Percentiles rank a stretch among this genome's conserved stretches.
Evolutionary conservation across 1,284 basidiomycete species (phyloP).

Genomic region (Filobasidium uniguttulatum): DNA sequence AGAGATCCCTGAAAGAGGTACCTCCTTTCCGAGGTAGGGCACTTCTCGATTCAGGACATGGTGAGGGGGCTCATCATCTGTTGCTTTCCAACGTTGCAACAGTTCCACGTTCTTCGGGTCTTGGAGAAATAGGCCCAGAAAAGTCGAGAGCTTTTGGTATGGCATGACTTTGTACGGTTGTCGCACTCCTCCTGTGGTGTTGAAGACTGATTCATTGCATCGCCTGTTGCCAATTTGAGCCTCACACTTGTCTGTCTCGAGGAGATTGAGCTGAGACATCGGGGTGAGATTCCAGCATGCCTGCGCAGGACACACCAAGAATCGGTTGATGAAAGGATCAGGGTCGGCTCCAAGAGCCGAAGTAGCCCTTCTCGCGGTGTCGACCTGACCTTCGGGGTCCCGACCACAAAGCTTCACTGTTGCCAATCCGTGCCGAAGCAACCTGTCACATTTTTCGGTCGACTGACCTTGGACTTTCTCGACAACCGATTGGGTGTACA

Average conservation of each 20-base stretch:
- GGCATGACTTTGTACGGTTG: background rate
- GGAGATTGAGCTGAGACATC: background rate
- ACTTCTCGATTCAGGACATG: background rate
- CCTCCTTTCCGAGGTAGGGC: background rate
- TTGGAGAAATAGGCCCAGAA: background rate
- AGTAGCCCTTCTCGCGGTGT: background rate
- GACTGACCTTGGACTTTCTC: background rate
- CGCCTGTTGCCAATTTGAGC: background rate
- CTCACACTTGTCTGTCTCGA: background rate
- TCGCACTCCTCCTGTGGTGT: background rate
- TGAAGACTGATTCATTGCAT: background rate
- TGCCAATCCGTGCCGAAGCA: background rate
- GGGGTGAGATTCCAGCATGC: conserved; percentile 3
- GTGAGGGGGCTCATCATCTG: background rate
- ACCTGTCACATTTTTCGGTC: background rate
- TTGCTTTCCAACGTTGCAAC: background rate
- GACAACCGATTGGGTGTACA: background rate
- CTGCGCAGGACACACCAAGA: background rate
- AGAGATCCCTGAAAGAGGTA: background rate
- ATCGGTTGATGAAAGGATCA: background rate
- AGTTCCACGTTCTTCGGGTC: background rate
- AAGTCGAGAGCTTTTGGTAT: background rate
- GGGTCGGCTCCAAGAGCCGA: background rate
- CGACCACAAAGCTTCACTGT: background rate
- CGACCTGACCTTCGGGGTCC: background rate